Base-by-base conservation (phyloP, 495 filamentous ascomycete genomes). In the Neurospora sp. region DNA sequence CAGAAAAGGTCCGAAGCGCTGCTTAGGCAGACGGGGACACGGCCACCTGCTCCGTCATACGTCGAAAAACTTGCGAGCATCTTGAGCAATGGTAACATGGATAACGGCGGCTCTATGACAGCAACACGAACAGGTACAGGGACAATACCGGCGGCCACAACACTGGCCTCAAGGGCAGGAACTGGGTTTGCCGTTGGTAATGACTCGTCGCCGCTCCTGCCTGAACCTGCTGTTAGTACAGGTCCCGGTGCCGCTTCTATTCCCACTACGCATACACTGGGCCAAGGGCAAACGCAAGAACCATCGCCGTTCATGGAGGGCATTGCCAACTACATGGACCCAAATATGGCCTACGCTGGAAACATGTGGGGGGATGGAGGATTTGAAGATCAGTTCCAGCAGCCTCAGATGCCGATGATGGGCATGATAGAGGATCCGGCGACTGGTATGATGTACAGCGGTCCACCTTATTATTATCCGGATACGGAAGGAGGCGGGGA, bases 1-100 rank as follows among this genome's bases (percentile, higher is more conserved):
- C 79, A 70, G 61, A 79, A 75, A 65, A 78, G 85, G 37, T 83
- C 85, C 76, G 80, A 81, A 42, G 73, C 68, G 0, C 35, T 84
- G 1, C 22, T 74, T 18, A 39, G 8, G n/a, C 53, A 71, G 38
- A 74, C 61, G 7, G 77, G 75, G 20, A 69, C 73, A 9, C 11
- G 69, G 8, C 80, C 81, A 14, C 70, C 78, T 14, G 74, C 74
- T 4, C 84, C 84, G 1, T 74, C 71, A 9, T 85, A 81, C 53
- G 74, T 86, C 40, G 48, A 75, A 9, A 82, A 76, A 68, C 77
- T 85, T 27, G 53, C 27, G 27, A 65, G 27, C 14, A 35, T 18
- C 53, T 8, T 65, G 12, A 7, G 53, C 6, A 65, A 35, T 3
- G 27, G 14, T 65, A 37, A 65, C 53, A 4, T 31, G 12, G 31